Percentiles rank a stretch among this genome's conserved stretches.
These are phyloP conservation scores for Botrytis squamosa DNA, from an alignment of 2,329 filamentous ascomycete species.

Conservation along the genomic window DNA sequence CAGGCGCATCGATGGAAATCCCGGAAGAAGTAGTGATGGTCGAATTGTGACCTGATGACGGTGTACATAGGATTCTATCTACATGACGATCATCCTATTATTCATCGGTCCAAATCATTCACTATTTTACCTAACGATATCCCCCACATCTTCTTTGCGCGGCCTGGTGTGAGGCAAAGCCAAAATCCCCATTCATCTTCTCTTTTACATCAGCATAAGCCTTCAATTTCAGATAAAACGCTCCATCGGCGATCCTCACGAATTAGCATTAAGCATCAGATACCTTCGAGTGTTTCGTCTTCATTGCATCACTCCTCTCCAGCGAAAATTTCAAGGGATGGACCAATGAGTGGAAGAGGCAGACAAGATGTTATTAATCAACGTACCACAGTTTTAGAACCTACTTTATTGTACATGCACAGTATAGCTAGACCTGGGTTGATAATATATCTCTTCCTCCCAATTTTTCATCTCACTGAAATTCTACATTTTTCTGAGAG, in stretches of 20 bases:
- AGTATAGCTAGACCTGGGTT: conserved; percentile 17
- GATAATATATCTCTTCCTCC: conserved; percentile 17
- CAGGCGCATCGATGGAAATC: conserved; percentile 8
- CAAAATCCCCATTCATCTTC: not conserved
- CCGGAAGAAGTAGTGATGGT: conserved; percentile 15
- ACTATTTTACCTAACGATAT: conserved; percentile 8
- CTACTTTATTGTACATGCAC: conserved; percentile 12
- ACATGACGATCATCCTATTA: not conserved
- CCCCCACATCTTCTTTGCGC: not conserved
- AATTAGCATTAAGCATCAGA: conserved; percentile 18
- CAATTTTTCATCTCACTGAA: not conserved
- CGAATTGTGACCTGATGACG: conserved; percentile 13
- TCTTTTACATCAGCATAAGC: conserved; percentile 15
- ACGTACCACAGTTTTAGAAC: not conserved
- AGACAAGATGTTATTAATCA: conserved; percentile 15
- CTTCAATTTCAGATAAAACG: conserved; percentile 15
- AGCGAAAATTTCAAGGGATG: conserved; percentile 4
- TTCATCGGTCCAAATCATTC: not conserved
- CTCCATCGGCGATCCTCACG: conserved; percentile 4
- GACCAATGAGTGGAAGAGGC: conserved; percentile 3
- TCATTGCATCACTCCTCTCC: conserved; percentile 19
- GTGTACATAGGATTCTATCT: not conserved
- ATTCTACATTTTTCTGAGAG: not conserved
- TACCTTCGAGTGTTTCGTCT: conserved; percentile 12
- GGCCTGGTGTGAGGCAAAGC: not conserved